Evolutionary conservation across 805 yeast species (phyloP), one percentile per base, ranked within the genome.

Genomic region (Yarrowia sp.): DNA sequence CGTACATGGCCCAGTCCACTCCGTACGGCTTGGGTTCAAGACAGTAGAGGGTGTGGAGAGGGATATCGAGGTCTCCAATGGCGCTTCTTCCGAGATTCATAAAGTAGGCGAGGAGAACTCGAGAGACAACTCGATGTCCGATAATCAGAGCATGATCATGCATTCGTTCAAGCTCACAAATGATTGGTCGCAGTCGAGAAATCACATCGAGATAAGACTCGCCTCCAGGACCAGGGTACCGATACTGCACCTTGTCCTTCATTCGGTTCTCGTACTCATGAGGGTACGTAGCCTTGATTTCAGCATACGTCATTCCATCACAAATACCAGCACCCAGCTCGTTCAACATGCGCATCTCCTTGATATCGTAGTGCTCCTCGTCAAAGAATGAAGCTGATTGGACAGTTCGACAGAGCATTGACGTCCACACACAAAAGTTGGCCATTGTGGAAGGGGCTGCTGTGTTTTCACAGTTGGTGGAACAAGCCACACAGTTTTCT

Each of bases 151-250:
- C 84, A 74, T 92, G 96, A 71, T 91, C 96, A 9, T 90, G 88
- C 48, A 96, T 90, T 68, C 99, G 81, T 74, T 93, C 99, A 57
- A 95, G 84, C 74, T 93, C 99, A 11, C 91, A 91, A 68, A 93
- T 93, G 17, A 93, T 84, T 1, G 98, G 96, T 67, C 96, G 81
- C 65, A 93, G 80, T 67, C 99, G 81, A 69, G 92, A 90, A 72
- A 95, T 88, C 11, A 95, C 99, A 76, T 93, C 98, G 69, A 93
- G 77, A 71, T 93, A 93, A 0, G 96, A 89, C 75, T 93, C 99
- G 15, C 99, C 99, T 8, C 98, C 98, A 58, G 91, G 89, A 4
- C 99, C 99, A 1, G 98, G 99, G 73, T 93, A 93, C 67, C 99
- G 80, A 75, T 93, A 93, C 15, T 87, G 80, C 70, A 93, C 80